A percentile compares a stretch with the other conserved stretches of the same genome.
Conservation (phyloP, 1,139 yeast genomes). For the Debaryomyces psychrophilus region DNA sequence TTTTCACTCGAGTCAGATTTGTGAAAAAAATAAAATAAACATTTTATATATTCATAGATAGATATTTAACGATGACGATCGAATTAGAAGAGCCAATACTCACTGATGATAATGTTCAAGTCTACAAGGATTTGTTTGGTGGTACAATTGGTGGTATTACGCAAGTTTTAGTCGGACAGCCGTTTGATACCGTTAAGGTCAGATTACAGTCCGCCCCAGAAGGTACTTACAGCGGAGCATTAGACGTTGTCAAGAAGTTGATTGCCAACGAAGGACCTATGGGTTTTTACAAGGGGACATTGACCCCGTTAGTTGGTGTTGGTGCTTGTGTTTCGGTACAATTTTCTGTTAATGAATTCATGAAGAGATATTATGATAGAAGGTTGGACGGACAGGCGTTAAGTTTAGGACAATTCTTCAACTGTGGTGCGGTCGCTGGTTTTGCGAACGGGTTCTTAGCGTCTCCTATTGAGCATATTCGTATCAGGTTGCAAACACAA, state of each 20-base stretch:
- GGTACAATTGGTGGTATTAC: slow-evolving; percentile 95
- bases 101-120: slow-evolving; percentile 51
- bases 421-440: slow-evolving; percentile 88
- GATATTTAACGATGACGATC: slow-evolving; percentile 32
- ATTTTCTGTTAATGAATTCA: slow-evolving; percentile 84
- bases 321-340: slow-evolving; percentile 91
- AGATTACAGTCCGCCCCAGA: slow-evolving; percentile 84
- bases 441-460: slow-evolving; percentile 86
- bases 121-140: slow-evolving; percentile 78
- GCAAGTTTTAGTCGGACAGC: slow-evolving; percentile 94
- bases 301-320: slow-evolving; percentile 83
- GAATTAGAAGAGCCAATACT: slow-evolving; percentile 53
- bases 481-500: slow-evolving; percentile 89
- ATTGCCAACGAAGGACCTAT: slow-evolving; percentile 72
- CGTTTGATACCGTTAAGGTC: slow-evolving; percentile 93
- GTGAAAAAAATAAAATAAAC: background rate
- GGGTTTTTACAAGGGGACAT: slow-evolving; percentile 89
- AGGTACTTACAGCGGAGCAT: slow-evolving; percentile 73
- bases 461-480: slow-evolving; percentile 89
- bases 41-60: background rate
- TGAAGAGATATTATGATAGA: slow-evolving; percentile 73
- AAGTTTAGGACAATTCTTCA: slow-evolving; percentile 62
- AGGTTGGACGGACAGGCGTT: slow-evolving; percentile 44
- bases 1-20: background rate
- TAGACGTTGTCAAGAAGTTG: slow-evolving; percentile 73